Percentiles rank a stretch among this genome's conserved stretches.
These are phyloP conservation scores for Parascedosporium putredinis DNA, from an alignment of 2,329 filamentous ascomycete species.

Conservation along the genomic window DNA sequence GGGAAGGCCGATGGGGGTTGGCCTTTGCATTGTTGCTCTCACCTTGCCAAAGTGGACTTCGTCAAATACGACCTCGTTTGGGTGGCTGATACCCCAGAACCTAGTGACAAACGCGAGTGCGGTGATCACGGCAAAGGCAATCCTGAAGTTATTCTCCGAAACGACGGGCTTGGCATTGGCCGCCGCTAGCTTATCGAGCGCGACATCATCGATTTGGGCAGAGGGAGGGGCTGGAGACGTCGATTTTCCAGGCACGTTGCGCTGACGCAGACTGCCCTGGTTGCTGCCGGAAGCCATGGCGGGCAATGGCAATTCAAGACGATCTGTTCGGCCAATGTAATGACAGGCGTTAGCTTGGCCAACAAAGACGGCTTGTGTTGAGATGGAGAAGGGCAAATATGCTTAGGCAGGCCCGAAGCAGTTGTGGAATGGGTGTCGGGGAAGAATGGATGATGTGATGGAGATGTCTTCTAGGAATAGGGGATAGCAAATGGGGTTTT, in stretches of 20 bases:
- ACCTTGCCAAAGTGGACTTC: conserved; percentile 99
- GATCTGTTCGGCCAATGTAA: conserved; percentile 8
- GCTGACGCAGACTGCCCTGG: conserved; percentile 50
- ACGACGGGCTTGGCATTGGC: conserved; percentile 25
- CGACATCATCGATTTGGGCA: conserved; percentile 29
- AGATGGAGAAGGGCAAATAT: too few relatives aligned
- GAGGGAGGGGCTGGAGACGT: conserved; percentile 21
- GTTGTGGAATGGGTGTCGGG: too few relatives aligned
- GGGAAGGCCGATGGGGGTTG: background rate
- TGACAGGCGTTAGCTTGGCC: too few relatives aligned
- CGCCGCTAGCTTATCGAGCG: conserved; percentile 40
- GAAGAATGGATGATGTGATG: background rate
- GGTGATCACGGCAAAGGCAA: conserved; percentile 69
- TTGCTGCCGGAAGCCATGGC: conserved; percentile 39
- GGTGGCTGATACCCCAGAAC: conserved; percentile 94
- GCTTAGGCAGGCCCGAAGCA: too few relatives aligned
- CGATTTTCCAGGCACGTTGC: conserved; percentile 38
- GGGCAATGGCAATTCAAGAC: conserved; percentile 12
- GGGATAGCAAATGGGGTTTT: conserved; percentile 4
- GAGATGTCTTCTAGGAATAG: background rate
- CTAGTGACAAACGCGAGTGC: conserved; percentile 77
- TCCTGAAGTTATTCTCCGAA: conserved; percentile 75
- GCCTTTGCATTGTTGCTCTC: too few relatives aligned
- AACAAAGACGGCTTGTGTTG: too few relatives aligned
- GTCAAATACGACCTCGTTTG: conserved; percentile 95